A percentile compares a stretch with the other conserved stretches of the same genome.
Evolutionary conservation across 495 filamentous ascomycete species (phyloP).

Genomic region (Aspergillus biplanus): DNA sequence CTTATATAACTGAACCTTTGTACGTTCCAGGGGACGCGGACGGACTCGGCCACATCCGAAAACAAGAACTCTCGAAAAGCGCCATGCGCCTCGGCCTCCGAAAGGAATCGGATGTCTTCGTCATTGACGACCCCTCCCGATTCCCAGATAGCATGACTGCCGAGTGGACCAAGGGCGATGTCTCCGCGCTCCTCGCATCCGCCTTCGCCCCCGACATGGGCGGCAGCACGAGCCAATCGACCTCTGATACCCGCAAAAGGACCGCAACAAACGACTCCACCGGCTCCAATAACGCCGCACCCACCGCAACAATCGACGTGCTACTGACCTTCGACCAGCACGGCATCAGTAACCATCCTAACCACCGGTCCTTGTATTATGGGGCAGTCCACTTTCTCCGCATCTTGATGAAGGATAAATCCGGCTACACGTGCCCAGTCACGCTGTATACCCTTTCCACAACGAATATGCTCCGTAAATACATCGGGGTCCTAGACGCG

Average conservation of each 20-base stretch:
- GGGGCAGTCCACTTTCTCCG: conserved; percentile 75
- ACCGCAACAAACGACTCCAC: too few relatives aligned
- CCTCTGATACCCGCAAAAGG: too few relatives aligned
- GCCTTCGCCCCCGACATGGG: conserved; percentile 68
- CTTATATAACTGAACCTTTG: background rate
- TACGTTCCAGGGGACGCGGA: conserved; percentile 71
- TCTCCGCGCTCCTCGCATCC: conserved; percentile 67
- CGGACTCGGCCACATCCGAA: conserved; percentile 79
- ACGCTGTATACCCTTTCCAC: conserved; percentile 81
- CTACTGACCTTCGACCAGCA: conserved; percentile 84
- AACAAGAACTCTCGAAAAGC: conserved; percentile 79
- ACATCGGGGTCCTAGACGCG: conserved; percentile 74
- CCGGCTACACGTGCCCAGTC: conserved; percentile 72
- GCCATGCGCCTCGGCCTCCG: conserved; percentile 75
- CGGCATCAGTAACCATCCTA: conserved; percentile 85
- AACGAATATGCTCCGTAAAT: conserved; percentile 75
- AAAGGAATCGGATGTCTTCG: conserved; percentile 71
- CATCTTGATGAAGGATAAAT: conserved; percentile 61
- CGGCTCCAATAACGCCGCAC: conserved; percentile 33
- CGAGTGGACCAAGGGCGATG: conserved; percentile 69
- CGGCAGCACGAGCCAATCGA: conserved; percentile 8
- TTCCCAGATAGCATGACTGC: conserved; percentile 87
- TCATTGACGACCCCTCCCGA: conserved; percentile 72
- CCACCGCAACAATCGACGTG: conserved; percentile 70
- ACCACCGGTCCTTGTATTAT: conserved; percentile 85